phyloP scores from a whole-genome alignment of 2,329 filamentous ascomycete genomes.

The Lasiodiplodia sp. region DNA sequence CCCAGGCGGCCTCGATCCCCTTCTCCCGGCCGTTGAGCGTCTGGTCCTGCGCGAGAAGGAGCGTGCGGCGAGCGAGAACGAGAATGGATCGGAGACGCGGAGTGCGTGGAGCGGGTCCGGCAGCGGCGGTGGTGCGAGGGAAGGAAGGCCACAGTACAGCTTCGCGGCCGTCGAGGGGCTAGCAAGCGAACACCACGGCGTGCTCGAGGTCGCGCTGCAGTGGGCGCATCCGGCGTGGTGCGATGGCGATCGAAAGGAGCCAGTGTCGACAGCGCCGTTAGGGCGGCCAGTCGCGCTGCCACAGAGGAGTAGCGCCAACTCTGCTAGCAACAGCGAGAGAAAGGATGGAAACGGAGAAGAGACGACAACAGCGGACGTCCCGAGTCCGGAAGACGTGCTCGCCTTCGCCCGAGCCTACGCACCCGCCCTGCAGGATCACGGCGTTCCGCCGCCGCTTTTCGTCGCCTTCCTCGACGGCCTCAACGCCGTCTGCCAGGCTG shows the following conservation, averaged over 20 bases:
- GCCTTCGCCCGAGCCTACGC: conserved; percentile 40
- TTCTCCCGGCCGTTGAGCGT: conserved; percentile 14
- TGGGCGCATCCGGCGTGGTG: conserved; percentile 19
- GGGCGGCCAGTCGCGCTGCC: conserved; percentile 5
- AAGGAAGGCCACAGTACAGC: background rate
- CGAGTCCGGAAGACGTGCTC: background rate
- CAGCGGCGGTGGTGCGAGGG: too few relatives aligned
- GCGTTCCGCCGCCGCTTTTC: conserved; percentile 41
- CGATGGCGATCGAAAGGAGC: conserved; percentile 8
- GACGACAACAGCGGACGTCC: background rate
- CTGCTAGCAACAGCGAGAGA: too few relatives aligned
- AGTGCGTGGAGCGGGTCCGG: conserved; percentile 1
- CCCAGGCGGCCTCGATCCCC: background rate
- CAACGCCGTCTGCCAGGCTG: conserved; percentile 38
- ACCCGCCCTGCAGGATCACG: conserved; percentile 40
- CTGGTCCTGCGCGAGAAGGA: conserved; percentile 18
- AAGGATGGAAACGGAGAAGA: too few relatives aligned
- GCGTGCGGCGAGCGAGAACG: conserved; percentile 22
- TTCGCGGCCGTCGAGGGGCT: conserved; percentile 21
- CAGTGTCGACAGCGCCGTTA: conserved; percentile 29
- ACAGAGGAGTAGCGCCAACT: background rate
- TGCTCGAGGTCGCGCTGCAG: conserved; percentile 15
- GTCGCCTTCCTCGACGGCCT: conserved; percentile 44
- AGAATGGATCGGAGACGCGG: conserved; percentile 9
- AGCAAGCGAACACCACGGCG: conserved; percentile 16